Evolutionary conservation across 768 basidiomycete genomes (phyloP).

Genomic region (Russula virescens): DNA sequence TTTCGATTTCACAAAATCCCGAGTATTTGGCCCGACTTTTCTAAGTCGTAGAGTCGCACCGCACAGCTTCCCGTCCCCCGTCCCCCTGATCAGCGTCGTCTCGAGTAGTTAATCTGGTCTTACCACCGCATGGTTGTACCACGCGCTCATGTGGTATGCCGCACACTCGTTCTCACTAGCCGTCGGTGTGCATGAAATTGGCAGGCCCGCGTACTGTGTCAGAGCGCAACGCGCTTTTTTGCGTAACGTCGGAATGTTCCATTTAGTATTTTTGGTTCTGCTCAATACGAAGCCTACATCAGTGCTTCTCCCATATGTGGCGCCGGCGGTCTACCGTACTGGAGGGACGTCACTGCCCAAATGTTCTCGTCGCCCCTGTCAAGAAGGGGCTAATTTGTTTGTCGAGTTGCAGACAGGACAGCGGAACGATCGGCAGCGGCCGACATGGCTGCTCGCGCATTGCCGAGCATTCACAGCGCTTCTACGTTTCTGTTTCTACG

Average conservation of each 20-base stretch:
- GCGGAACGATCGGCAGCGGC: not conserved
- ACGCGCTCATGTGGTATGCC: not conserved
- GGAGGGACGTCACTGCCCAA: not conserved
- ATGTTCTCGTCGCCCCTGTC: not conserved
- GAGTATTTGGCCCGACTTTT: not conserved
- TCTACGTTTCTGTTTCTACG: not conserved
- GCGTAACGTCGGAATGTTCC: slow-evolving; percentile 7
- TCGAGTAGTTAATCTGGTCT: not conserved
- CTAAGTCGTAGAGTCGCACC: too few species aligned
- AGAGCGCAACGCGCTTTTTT: not conserved
- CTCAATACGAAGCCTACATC: not conserved
- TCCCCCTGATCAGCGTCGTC: not conserved
- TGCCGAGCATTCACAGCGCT: slow-evolving; percentile 2
- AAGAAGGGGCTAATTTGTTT: not conserved
- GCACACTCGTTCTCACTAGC: not conserved
- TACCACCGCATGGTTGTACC: not conserved
- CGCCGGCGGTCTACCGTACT: not conserved
- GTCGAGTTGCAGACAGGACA: not conserved
- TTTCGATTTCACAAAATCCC: not conserved
- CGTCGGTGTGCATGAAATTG: not conserved
- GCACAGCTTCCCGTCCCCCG: not conserved
- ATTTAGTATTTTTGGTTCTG: not conserved
- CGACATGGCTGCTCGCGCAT: not conserved
- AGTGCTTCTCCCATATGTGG: slow-evolving; percentile 13
- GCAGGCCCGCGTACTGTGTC: not conserved